Conservation (phyloP, 2,329 filamentous ascomycete species). For the Tolypocladium album region DNA sequence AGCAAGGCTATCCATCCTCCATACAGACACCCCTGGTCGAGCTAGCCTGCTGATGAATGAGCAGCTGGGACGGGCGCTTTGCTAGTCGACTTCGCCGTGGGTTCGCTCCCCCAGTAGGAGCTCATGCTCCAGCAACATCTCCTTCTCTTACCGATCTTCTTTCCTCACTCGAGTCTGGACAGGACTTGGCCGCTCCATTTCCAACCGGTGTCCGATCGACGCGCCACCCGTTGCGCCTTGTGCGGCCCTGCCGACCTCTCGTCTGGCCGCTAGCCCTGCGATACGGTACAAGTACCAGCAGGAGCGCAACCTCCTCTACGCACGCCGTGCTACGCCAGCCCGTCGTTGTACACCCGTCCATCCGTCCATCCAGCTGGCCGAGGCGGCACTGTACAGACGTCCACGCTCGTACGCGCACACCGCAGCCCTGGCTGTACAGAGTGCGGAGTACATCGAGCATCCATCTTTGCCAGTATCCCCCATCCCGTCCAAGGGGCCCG, state of each 20-base stretch:
- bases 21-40: not conserved
- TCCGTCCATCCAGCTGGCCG: not conserved
- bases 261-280: constrained; percentile 2
- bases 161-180: not conserved
- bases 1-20: not conserved
- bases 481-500: not conserved
- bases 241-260: constrained; percentile 1
- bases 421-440: not conserved
- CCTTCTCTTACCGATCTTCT: not conserved
- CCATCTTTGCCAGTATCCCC: not conserved
- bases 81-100: not conserved
- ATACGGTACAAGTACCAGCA: not conserved
- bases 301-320: constrained; percentile 1
- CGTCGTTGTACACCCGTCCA: not conserved
- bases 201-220: not conserved
- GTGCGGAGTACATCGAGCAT: not conserved
- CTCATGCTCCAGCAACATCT: constrained; percentile 1
- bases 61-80: not conserved
- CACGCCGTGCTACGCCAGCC: constrained; percentile 2
- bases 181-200: not conserved
- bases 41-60: not conserved
- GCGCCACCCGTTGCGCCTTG: constrained; percentile 3
- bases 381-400: not conserved
- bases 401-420: not conserved
- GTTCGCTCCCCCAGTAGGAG: not conserved